phyloP scores from a whole-genome alignment of 345 rosid genomes.

The Eucalyptus cloeziana region DNA sequence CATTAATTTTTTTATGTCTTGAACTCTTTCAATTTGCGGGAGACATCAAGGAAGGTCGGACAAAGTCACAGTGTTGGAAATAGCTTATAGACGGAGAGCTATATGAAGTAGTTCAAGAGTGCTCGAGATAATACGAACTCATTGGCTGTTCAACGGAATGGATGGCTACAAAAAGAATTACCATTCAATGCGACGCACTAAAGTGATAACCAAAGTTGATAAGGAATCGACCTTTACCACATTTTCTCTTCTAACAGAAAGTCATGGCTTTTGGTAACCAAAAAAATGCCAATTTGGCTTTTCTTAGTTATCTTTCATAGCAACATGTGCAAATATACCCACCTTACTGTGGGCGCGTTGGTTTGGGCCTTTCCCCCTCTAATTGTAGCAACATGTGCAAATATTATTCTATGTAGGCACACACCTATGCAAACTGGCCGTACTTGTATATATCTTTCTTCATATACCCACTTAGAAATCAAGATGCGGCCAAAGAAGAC shows the following conservation, averaged over 20 bases:
- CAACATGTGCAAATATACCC: background rate
- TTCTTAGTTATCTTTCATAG: background rate
- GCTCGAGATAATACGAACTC: background rate
- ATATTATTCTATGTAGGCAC: background rate
- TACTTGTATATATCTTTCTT: background rate
- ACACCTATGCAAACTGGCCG: accelerated
- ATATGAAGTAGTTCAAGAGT: background rate
- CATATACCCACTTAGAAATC: background rate
- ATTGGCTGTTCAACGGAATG: accelerated
- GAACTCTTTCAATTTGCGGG: background rate
- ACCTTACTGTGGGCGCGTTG: too few relatives aligned
- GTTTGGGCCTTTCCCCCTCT: too few relatives aligned
- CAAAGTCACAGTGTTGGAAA: background rate
- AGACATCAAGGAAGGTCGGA: background rate
- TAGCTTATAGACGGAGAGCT: background rate
- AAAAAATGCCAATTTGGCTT: background rate
- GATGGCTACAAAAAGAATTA: background rate
- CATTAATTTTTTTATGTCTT: background rate
- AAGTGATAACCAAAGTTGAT: background rate
- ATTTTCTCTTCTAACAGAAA: background rate
- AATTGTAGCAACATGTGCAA: background rate
- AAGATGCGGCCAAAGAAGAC: background rate
- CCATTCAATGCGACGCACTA: accelerated
- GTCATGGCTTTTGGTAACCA: background rate
- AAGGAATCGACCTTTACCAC: background rate